These are phyloP conservation scores for Arxiozyma slooffiae DNA, from an alignment of 1,139 yeast genomes.

Conservation along the genomic window DNA sequence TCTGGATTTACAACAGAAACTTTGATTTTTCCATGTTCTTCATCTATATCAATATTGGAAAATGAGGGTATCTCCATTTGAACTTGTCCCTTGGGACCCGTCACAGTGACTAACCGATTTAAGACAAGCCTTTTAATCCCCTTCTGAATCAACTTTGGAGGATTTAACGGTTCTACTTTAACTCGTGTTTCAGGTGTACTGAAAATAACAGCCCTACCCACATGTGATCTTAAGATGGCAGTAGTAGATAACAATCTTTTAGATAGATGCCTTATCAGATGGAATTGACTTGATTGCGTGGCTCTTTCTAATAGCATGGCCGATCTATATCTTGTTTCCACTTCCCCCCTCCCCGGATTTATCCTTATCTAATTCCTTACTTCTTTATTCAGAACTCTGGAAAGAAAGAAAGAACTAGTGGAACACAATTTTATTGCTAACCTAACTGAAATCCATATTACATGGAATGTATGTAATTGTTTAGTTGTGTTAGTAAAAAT, in stretches of 20 bases:
- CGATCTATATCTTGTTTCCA: background rate
- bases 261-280: background rate
- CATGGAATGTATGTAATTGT: background rate
- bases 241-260: background rate
- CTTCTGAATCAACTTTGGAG: constrained; percentile 50
- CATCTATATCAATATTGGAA: constrained; percentile 35
- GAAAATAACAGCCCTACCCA: constrained; percentile 53
- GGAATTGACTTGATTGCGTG: background rate
- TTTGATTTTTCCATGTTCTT: constrained; percentile 30
- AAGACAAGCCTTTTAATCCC: constrained; percentile 54
- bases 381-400: too few species aligned
- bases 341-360: background rate
- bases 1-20: constrained; percentile 41
- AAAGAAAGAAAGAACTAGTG: background rate
- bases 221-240: constrained; percentile 11
- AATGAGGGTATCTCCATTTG: constrained; percentile 64
- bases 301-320: background rate
- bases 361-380: background rate
- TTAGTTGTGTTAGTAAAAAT: background rate
- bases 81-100: constrained; percentile 74
- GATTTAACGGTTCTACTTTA: constrained; percentile 30
- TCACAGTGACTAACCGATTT: constrained; percentile 52
- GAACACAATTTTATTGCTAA: background rate
- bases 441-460: background rate
- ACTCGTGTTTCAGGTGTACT: constrained; percentile 45